A percentile compares a stretch with the other conserved stretches of the same genome.
These are phyloP conservation scores for Yamadazyma endophytica DNA, from an alignment of 805 yeast species.

Conservation along the genomic window DNA sequence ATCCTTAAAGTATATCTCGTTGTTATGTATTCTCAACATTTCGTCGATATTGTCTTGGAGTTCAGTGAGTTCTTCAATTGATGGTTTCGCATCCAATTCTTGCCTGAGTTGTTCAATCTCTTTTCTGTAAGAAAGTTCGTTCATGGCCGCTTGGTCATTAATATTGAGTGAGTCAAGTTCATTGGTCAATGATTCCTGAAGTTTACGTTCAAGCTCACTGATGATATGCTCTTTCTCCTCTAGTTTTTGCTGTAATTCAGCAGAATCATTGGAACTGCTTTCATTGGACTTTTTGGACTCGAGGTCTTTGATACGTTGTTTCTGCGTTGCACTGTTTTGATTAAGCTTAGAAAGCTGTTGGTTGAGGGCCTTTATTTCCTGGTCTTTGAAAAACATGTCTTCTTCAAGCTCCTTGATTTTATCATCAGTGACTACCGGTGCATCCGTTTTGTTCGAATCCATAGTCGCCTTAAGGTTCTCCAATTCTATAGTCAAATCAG, in stretches of 20 bases:
- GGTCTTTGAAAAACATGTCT: constrained; percentile 11
- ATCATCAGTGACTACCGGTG: not conserved
- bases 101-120: constrained; percentile 24
- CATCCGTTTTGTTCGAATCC: not conserved
- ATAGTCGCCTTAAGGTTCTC: too few relatives aligned
- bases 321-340: constrained; percentile 7
- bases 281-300: not conserved
- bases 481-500: not conserved
- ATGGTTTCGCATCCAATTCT: constrained; percentile 36
- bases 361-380: constrained; percentile 12
- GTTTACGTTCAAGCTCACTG: constrained; percentile 9
- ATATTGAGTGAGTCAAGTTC: constrained; percentile 10
- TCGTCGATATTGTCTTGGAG: constrained; percentile 41
- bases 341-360: constrained; percentile 11
- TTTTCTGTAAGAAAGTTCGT: constrained; percentile 9
- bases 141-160: constrained; percentile 10
- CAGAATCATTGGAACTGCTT: not conserved
- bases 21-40: constrained; percentile 34
- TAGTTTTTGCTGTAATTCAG: constrained; percentile 1
- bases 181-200: constrained; percentile 8
- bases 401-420: constrained; percentile 6
- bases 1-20: constrained; percentile 24
- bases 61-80: constrained; percentile 38
- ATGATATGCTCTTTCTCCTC: constrained; percentile 6
- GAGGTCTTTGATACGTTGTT: constrained; percentile 9